Conservation (phyloP, 148 eudicot genomes). For the Cornus controversa region DNA sequence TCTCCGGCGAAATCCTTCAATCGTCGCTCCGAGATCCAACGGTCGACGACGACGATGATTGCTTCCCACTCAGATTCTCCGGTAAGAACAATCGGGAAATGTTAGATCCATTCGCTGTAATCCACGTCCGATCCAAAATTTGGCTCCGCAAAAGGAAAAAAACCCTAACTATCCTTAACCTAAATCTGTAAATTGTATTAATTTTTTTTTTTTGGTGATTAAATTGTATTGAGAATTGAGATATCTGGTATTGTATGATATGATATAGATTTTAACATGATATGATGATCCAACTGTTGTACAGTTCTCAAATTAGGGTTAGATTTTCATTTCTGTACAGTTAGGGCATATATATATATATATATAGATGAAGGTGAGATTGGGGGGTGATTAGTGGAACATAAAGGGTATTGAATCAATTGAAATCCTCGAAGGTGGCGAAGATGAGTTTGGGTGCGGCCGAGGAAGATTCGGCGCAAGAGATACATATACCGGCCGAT, state of each 20-base stretch:
- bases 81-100: slow-evolving; percentile 29
- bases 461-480: slow-evolving; percentile 58
- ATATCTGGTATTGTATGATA: not conserved
- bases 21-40: slow-evolving; percentile 11
- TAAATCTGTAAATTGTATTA: not conserved
- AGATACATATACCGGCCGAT: slow-evolving; percentile 75
- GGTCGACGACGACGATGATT: slow-evolving; percentile 16
- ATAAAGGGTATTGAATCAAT: slow-evolving; percentile 2
- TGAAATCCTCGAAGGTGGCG: slow-evolving; percentile 25
- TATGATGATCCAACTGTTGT: slow-evolving; percentile 7
- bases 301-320: slow-evolving; percentile 6
- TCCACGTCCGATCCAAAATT: slow-evolving; percentile 37
- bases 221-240: too few relatives aligned
- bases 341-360: not conserved
- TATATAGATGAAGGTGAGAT: not conserved
- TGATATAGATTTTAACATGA: not conserved
- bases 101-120: slow-evolving; percentile 46
- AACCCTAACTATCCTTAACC: not conserved
- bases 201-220: not conserved
- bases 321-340: slow-evolving; percentile 5
- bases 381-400: not conserved
- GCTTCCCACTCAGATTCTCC: slow-evolving; percentile 1
- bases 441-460: slow-evolving; percentile 78
- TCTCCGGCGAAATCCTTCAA: not conserved
- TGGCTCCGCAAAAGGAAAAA: slow-evolving; percentile 67